Conservation (phyloP, 768 basidiomycete genomes). For the Boletus pseudopeckii region DNA sequence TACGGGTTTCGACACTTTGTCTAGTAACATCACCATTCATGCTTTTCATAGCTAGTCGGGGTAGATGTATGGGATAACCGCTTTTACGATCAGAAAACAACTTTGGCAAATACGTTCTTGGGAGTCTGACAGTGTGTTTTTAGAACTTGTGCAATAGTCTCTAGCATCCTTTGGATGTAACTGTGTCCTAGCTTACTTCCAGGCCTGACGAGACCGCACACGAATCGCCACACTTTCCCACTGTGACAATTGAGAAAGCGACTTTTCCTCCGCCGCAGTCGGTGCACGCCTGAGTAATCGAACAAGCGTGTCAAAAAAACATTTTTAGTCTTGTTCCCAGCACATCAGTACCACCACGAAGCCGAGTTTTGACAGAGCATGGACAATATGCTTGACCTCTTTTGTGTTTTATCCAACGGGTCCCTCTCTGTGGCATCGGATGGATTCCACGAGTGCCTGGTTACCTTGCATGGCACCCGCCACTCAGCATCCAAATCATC, state of each 20-base stretch:
- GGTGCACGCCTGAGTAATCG: neutral
- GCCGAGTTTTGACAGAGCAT: neutral
- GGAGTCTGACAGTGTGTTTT: too few relatives aligned
- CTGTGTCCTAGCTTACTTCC: neutral
- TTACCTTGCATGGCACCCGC: neutral
- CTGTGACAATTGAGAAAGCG: neutral
- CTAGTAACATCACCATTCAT: neutral
- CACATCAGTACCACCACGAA: neutral
- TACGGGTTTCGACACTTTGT: too few relatives aligned
- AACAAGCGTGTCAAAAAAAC: neutral
- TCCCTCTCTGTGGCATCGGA: neutral
- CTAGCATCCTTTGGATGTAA: neutral
- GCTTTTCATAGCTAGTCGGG: neutral
- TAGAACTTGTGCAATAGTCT: neutral
- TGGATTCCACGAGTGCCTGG: neutral
- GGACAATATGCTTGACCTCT: neutral
- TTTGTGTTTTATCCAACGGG: neutral
- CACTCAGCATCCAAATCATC: neutral
- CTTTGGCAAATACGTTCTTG: neutral
- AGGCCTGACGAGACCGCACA: neutral
- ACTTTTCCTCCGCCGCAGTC: too few relatives aligned
- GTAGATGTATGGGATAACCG: neutral
- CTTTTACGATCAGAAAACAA: neutral
- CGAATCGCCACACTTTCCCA: neutral
- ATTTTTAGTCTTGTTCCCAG: neutral